Base-by-base conservation (phyloP, 169 alveolate species). In the Plasmodium vivax region DNA sequence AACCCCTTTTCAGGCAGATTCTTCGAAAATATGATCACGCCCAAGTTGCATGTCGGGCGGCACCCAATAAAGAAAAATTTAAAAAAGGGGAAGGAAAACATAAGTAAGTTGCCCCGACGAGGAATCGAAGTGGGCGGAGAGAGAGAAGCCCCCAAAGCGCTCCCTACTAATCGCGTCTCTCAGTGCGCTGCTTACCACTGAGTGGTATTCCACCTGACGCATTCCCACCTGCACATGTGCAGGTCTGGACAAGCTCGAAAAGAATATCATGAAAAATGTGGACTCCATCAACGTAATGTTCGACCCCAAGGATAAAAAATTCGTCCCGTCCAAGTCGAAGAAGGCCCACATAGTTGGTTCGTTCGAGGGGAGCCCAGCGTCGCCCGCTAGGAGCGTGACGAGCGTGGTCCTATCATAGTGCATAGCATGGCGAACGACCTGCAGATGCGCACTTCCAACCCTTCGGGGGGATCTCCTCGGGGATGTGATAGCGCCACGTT, bases 331-430 rank as follows among this genome's bases (percentile, higher is more conserved):
- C n/a, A 85, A 23, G 6, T 47, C 68, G 7, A 74, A 27, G 36
- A 85, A 85, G 45, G 41, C 84, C 1, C 93, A 85, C 56, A 38
- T 85, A 34, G 84, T 85, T 23, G 93, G 93, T 85, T 23, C 34
- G 93, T 84, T 23, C 41, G 75, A 72, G 38, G 27, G 43, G 10
- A 14, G 16, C 47, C 1, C 9, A 34, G 27, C 27, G 14, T 2
- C 32, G 74, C 34, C 27, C 71, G 71, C 0, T 36, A 36, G 41
- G 41, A 36, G 41, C 41, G 27, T 23, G 27, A 23, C 27, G 27
- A 23, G 27, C 27, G 27, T 23, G 27, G 27, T 23, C 27, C 45
- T 36, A 38, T 1, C 45, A 38, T 38, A 2, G 9, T 38, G 45
- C 12, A 16, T 47, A 10, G 4, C 12, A 47, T 47, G 12, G 58